Conservation (phyloP, 768 basidiomycete species). For the Kwoniella mangroviensis region DNA sequence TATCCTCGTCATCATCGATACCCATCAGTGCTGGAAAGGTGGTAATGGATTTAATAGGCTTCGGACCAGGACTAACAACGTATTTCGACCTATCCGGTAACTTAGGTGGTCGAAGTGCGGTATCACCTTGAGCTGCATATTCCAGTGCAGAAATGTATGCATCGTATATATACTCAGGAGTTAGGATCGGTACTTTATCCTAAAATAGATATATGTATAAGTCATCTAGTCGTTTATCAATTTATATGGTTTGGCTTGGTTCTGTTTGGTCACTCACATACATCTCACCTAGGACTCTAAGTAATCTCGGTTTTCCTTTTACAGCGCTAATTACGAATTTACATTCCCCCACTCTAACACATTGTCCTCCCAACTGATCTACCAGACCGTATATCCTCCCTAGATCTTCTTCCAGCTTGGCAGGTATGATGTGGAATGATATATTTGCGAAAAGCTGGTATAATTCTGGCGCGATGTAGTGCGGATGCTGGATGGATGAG, state of each 20-base stretch:
- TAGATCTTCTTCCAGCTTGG: constrained; percentile 50
- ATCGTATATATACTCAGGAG: constrained; percentile 41
- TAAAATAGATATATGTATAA: neutral
- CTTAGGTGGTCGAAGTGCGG: constrained; percentile 4
- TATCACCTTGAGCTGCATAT: constrained; percentile 14
- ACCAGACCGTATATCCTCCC: constrained; percentile 40
- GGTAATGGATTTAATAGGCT: constrained; percentile 4
- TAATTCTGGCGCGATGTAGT: constrained; percentile 15
- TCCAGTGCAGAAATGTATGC: constrained; percentile 37
- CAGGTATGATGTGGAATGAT: constrained; percentile 49
- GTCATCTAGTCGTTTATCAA: neutral
- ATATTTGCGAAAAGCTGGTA: constrained; percentile 51
- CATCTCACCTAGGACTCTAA: constrained; percentile 35
- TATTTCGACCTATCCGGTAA: constrained; percentile 24
- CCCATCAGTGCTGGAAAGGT: constrained; percentile 2
- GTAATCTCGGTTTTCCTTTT: constrained; percentile 46
- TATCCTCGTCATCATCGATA: constrained; percentile 10
- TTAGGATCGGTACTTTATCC: constrained; percentile 40
- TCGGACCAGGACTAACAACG: constrained; percentile 10
- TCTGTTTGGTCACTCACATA: constrained; percentile 30
- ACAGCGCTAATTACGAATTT: constrained; percentile 44
- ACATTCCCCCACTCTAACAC: constrained; percentile 30
- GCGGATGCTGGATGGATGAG: constrained; percentile 25
- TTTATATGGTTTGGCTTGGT: neutral
- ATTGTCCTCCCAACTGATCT: constrained; percentile 50